These are phyloP conservation scores for Suhomyces yuchorum DNA, from an alignment of 1,139 yeast species.

Conservation along the genomic window DNA sequence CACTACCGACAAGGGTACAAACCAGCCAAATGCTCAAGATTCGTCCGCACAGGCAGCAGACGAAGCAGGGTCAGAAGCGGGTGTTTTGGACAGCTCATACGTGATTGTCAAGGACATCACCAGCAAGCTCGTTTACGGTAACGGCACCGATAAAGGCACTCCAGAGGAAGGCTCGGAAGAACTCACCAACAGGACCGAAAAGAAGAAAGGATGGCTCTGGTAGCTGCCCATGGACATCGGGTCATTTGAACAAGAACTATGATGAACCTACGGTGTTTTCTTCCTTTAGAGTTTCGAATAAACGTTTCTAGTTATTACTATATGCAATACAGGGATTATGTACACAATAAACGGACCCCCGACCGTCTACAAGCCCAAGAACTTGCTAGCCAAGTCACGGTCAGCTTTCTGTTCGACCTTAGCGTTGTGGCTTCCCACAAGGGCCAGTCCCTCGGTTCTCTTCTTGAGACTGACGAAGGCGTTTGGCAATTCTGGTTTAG, in stretches of 20 bases:
- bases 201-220: conserved; percentile 37
- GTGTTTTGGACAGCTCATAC: conserved; percentile 19
- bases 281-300: conserved; percentile 5
- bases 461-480: conserved; percentile 64
- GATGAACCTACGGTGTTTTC: neutral
- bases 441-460: conserved; percentile 44
- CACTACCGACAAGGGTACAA: neutral
- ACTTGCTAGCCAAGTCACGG: conserved; percentile 33
- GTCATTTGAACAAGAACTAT: no score
- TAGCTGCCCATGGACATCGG: conserved; percentile 13
- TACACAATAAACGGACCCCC: conserved; percentile 3
- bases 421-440: conserved; percentile 32
- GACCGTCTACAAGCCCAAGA: conserved; percentile 20
- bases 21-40: neutral
- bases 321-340: conserved; percentile 8
- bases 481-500: conserved; percentile 69
- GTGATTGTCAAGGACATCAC: conserved; percentile 20
- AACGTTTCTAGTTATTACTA: conserved; percentile 6
- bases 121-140: conserved; percentile 13
- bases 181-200: conserved; percentile 2
- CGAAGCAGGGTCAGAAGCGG: conserved; percentile 1
- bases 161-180: conserved; percentile 18
- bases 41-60: neutral
- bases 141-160: conserved; percentile 2
- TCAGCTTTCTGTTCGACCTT: conserved; percentile 31